A percentile compares a stretch with the other conserved stretches of the same genome.
phyloP scores from a whole-genome alignment of 257 asterid species.

The Nicotiana obtusifolia region DNA sequence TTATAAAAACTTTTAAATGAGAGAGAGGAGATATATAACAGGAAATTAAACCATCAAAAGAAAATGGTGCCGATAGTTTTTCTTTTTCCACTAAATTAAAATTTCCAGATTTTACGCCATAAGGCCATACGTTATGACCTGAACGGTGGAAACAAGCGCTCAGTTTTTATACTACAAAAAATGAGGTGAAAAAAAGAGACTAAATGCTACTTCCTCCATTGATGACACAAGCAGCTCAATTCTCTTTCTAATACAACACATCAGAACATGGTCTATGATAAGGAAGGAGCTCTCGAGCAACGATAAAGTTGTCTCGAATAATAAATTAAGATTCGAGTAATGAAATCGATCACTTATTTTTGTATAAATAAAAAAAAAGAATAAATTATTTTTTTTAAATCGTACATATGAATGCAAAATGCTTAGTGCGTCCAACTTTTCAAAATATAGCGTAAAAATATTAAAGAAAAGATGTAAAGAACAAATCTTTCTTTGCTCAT shows the following conservation, averaged over 20 bases:
- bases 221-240: slow-evolving; percentile 33
- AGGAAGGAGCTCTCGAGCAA: too few relatives aligned
- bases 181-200: too few relatives aligned
- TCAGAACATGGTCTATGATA: too few relatives aligned
- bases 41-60: slow-evolving; percentile 10
- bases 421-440: too few relatives aligned
- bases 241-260: slow-evolving; percentile 21
- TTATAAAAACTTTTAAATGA: not conserved
- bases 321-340: too few relatives aligned
- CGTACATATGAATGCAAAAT: too few relatives aligned
- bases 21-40: not conserved
- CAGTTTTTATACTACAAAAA: slow-evolving; percentile 11
- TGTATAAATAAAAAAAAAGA: too few relatives aligned
- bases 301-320: too few relatives aligned
- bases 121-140: slow-evolving; percentile 57
- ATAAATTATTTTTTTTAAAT: too few relatives aligned
- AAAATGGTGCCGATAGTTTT: slow-evolving; percentile 48
- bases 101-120: slow-evolving; percentile 61
- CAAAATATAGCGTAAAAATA: not conserved
- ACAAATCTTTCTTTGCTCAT: not conserved
- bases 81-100: too few relatives aligned
- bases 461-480: not conserved
- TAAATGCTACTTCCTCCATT: not conserved
- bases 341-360: too few relatives aligned
- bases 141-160: slow-evolving; percentile 56